Evolutionary conservation across 331 rosid species (phyloP).

Genomic region (Cydonia oblonga): DNA sequence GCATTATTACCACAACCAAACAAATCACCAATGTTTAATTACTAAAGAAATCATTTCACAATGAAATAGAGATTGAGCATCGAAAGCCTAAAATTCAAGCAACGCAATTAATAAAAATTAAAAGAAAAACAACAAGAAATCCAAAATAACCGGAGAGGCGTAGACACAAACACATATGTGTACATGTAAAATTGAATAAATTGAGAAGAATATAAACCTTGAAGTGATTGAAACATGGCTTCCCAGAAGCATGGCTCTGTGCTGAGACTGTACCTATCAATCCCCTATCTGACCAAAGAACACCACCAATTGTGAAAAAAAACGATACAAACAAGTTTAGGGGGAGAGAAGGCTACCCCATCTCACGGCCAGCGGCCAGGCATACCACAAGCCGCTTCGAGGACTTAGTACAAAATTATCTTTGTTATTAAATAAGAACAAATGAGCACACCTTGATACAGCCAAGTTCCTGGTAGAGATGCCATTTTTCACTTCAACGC

Average conservation of each 20-base stretch:
- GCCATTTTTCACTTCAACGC: constrained; percentile 16
- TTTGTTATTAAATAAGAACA: background rate
- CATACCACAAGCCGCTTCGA: background rate
- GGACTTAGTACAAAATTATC: background rate
- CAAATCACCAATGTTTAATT: background rate
- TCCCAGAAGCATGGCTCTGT: constrained; percentile 30
- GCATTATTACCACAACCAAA: background rate
- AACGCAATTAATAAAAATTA: background rate
- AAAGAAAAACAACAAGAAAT: background rate
- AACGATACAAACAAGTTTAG: too few relatives aligned
- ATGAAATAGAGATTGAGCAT: background rate
- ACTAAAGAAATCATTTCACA: background rate
- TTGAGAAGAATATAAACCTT: constrained; percentile 29
- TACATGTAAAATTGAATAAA: background rate
- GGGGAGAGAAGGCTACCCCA: too few relatives aligned
- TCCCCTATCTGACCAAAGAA: constrained; percentile 23
- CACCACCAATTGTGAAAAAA: background rate
- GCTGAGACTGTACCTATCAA: constrained; percentile 23
- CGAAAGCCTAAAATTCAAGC: background rate
- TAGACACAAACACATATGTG: background rate
- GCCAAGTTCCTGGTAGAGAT: constrained; percentile 17
- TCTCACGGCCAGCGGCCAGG: too few relatives aligned
- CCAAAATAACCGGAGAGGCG: background rate
- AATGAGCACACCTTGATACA: constrained; percentile 11
- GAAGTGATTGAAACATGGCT: constrained; percentile 36